A percentile compares a stretch with the other conserved stretches of the same genome.
phyloP scores from a whole-genome alignment of 371 early-diverging fungal species.

The Mortierella sp. region DNA sequence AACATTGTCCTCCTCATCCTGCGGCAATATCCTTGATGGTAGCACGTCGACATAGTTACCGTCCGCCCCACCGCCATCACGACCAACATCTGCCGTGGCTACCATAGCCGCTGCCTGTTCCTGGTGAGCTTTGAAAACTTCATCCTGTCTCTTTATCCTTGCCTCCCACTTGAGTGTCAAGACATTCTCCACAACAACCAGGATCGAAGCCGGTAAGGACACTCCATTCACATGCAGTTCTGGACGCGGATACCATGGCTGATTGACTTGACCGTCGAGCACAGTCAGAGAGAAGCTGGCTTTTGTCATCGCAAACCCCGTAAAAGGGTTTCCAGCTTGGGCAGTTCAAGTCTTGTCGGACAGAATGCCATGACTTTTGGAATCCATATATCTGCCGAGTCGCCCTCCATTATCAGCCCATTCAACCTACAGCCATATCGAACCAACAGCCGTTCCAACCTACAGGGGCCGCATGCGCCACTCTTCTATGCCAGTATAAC shows the following conservation, averaged over 20 bases:
- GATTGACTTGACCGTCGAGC: too few species aligned
- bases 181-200: slow-evolving; percentile 12
- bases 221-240: slow-evolving; percentile 2
- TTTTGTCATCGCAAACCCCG: background rate
- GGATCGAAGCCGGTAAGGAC: slow-evolving; percentile 10
- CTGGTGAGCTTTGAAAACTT: slow-evolving; percentile 1
- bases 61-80: background rate
- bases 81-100: background rate
- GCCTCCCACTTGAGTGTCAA: slow-evolving; percentile 15
- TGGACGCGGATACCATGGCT: too few species aligned
- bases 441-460: too few species aligned
- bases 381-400: background rate
- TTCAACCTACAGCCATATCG: too few species aligned
- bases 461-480: too few species aligned
- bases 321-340: background rate
- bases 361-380: background rate
- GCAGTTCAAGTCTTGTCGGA: too few species aligned
- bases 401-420: too few species aligned
- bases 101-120: slow-evolving; percentile 1
- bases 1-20: slow-evolving; percentile 17
- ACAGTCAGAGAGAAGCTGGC: too few species aligned
- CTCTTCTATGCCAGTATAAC: too few species aligned
- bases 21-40: slow-evolving; percentile 4
- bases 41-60: background rate
- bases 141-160: background rate